phyloP scores from a whole-genome alignment of 495 filamentous ascomycete genomes.

The Pseudomonodictys pantanalensis region DNA sequence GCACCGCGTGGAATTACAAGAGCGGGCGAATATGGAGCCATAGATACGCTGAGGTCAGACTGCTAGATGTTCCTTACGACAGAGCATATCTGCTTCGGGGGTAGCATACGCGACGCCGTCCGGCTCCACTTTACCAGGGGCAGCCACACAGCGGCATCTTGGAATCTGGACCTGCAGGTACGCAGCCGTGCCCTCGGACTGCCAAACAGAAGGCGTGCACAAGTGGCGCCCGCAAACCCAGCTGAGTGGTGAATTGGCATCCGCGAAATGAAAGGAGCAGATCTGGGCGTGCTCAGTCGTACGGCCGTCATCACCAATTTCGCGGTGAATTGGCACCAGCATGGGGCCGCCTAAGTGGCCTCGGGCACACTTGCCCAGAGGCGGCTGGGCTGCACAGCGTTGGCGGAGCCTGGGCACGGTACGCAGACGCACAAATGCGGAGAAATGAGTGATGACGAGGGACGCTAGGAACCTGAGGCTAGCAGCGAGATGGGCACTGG shows the following conservation, averaged over 20 bases:
- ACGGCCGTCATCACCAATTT: too few species aligned
- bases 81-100: not conserved
- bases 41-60: not conserved
- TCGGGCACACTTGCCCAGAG: too few species aligned
- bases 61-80: not conserved
- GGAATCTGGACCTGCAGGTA: not conserved
- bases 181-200: not conserved
- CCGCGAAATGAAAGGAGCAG: not conserved
- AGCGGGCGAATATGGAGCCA: not conserved
- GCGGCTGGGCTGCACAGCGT: too few species aligned
- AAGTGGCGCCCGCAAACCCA: not conserved
- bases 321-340: too few species aligned
- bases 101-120: not conserved
- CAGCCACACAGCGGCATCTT: not conserved
- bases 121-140: not conserved
- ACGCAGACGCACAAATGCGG: too few species aligned
- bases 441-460: too few species aligned
- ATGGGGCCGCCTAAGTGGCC: too few species aligned
- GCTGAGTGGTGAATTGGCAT: not conserved
- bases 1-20: too few species aligned
- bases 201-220: not conserved
- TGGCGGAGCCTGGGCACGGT: too few species aligned
- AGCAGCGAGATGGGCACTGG: too few species aligned
- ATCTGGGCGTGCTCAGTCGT: too few species aligned
- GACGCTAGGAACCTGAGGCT: too few species aligned